Conservation (phyloP, 148 eudicot genomes). For the Rhododendron griersonianum region DNA sequence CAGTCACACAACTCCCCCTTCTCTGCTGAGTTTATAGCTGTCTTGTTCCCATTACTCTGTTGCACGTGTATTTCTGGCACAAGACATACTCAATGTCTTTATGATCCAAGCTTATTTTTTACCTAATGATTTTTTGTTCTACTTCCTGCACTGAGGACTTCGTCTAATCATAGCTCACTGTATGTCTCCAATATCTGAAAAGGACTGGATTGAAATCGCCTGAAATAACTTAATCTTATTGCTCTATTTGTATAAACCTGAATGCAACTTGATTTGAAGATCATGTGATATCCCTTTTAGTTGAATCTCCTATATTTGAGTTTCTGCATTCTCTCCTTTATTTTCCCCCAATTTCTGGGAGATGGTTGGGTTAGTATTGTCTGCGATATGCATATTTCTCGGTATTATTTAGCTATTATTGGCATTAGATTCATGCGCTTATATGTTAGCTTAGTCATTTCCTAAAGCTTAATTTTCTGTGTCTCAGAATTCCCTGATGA, state of each 20-base stretch:
- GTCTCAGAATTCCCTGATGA: constrained; percentile 89
- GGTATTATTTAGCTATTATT: neutral
- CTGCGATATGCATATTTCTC: neutral
- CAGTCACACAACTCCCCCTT: neutral
- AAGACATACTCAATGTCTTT: neutral
- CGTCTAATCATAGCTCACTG: neutral
- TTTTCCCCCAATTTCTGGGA: neutral
- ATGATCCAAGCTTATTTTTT: neutral
- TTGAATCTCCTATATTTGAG: neutral
- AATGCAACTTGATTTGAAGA: constrained; percentile 1
- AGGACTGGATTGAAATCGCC: neutral
- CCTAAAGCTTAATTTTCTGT: neutral
- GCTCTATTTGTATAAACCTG: neutral
- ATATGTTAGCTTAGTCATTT: neutral
- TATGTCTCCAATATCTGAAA: neutral
- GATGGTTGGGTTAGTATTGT: neutral
- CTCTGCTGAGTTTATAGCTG: neutral
- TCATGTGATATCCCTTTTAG: neutral
- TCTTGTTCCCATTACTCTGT: neutral
- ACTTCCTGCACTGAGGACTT: neutral
- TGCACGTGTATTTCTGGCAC: neutral
- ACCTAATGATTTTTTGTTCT: neutral
- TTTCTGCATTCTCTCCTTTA: neutral
- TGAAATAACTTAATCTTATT: neutral
- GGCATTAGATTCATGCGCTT: neutral